Evolutionary conservation across 176 grass and related monocot species (phyloP), one percentile per base, ranked within the genome.

Genomic region (Cocos nucifera): DNA sequence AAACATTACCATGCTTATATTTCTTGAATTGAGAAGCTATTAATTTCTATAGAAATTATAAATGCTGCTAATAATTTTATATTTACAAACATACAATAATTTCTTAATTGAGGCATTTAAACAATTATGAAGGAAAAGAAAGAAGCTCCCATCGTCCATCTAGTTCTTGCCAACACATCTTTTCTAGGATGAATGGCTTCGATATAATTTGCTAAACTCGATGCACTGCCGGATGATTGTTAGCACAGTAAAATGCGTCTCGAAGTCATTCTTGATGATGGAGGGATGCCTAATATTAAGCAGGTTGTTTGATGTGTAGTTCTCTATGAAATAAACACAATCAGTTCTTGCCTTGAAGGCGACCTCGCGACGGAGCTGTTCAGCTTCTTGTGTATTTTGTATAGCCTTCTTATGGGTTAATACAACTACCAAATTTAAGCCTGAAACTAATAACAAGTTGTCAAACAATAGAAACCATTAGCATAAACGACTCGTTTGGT

Each of bases 241-340:
- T 55, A 92, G 57, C 26, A 80, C 76, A 0, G 93, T 92, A 15
- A 89, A 89, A 76, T 98, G 73, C 0, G 88, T 98, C 48, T 83
- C 93, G 15, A 86, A 92, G 64, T 81, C 71, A 49, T 98, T 92
- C 77, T 71, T 92, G 27, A 76, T 75, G 15, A 75, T 56, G 53
- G 73, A 24, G 4, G 84, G 81, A n/a, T 75, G 81, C 57, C 39
- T 58, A 17, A 89, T 61, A 35, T 89, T 77, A 51, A 79, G 70
- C 1, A 53, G 69, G 44, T 73, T 75, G 30, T 50, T 63, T 57
- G 56, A 77, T 15, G 81, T 91, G 76, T 98, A 92, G 71, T 92
- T 98, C 76, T 89, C 88, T 4, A 98, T 73, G 67, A 98, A 86
- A 64, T 89, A 98, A 22, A 92, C 82, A 22, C 84, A 89, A 19